Evolutionary conservation across 345 rosid species (phyloP), one percentile per base, ranked within the genome.

Genomic region (Ceriops decandra): DNA sequence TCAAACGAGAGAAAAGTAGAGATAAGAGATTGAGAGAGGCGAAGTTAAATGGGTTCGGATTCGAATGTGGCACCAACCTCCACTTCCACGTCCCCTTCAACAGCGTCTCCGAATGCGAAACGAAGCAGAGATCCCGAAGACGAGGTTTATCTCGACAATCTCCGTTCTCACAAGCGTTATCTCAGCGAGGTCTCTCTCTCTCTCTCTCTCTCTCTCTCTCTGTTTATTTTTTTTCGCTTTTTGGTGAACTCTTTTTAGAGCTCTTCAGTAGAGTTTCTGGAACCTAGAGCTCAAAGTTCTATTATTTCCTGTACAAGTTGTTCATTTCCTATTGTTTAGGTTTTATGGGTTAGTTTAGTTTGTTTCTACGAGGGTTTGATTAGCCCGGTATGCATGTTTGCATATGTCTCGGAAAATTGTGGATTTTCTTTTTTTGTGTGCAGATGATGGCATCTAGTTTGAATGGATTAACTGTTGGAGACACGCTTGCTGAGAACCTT

Each of bases 391-490:
- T 27, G 2, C 13, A 27, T 57, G n/a, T 22, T 70, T 62, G 57
- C 36, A 16, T 42, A 47, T 33, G 21, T 46, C 16, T 32, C 47
- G 31, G 33, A 8, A 47, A 32, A 7, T 60, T 33, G 60, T 57
- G 28, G 28, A 9, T n/a, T 6, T 8, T 64, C 46, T 9, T 6
- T 28, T 38, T 59, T 21, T 57, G 36, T 16, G 13, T 56, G 69
- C 82, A 95, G 99, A 90, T 92, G 65, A 92, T 95, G 98, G 99
- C 99, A 10, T 95, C 89, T 64, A 95, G 99, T 80, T 86, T 91
- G 81, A 88, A 88, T 71, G 98, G 97, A 79, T 73, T 95, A 28
- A 90, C 93, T 2, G 99, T 91, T 36, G 99, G 97, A 74, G 98
- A 90, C 69, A 61, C 97, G 47, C 80, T 91, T 42, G 80, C 88